Evolutionary conservation across 192 early-diverging fungal genomes (phyloP), one percentile per base, ranked within the genome.

Genomic region (Paraglomus occultum): DNA sequence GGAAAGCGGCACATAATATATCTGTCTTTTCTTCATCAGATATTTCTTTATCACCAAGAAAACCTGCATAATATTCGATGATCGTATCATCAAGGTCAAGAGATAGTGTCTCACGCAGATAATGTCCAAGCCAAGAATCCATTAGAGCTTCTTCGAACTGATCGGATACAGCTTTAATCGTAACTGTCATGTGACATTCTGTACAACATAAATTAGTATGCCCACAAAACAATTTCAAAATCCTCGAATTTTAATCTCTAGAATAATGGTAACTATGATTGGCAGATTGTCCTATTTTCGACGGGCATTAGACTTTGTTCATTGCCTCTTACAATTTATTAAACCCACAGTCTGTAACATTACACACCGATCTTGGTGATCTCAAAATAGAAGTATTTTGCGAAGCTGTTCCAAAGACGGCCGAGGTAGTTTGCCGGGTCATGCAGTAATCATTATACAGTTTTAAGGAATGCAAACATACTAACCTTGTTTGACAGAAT

Each of bases 361-460:
- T 97, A 23, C 91, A 95, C 70, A 97, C 95, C 7, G 92, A 94
- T 80, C 80, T 92, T 8, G 95, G 95, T 20, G 95, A 98, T 81
- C 76, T 98, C 40, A 96, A 96, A 77, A 88, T 95, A 17, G 95
- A 98, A 82, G 76, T 97, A 17, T 92, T 94, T 71, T 97, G 94
- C 76, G 92, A 94, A 72, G 89, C 90, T 39, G 88, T 89, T 2
- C 93, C 94, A 44, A 87, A 80, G 42, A 82, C 94, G 5, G 84
- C 90, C 7, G 92, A 95, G 81, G 90, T 87, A 81, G 48, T 71
- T 52, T 31, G 31, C 31, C 31, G 31, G 31, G 31, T 54, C 11
- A 31, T 31, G 12, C 14, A 40, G 5, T 52, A 9, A 8, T 11
- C 22, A 10, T 51, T 10, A 31, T 31, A 31, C 31, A 31, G 31